Evolutionary conservation across 2,329 filamentous ascomycete species (phyloP).

Genomic region (Aspergillus viridinutans): DNA sequence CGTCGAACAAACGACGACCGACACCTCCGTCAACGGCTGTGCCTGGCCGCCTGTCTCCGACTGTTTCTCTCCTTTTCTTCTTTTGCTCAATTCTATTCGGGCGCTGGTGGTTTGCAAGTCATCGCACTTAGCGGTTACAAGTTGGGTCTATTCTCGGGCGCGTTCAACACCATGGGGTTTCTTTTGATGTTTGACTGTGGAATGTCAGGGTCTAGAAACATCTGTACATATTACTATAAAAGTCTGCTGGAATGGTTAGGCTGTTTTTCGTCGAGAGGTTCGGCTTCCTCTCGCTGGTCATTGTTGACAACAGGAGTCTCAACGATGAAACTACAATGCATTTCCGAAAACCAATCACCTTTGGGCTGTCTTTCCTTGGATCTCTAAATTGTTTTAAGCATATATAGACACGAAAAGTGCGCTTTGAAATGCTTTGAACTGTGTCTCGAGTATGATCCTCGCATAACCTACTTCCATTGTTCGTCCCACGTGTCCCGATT

Average conservation of each 20-base stretch:
- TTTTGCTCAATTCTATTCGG: conserved; percentile 13
- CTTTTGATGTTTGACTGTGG: conserved; percentile 17
- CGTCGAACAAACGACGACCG: neutral
- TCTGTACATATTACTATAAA: conserved; percentile 18
- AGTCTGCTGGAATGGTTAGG: conserved; percentile 10
- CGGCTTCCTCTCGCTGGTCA: conserved; percentile 3
- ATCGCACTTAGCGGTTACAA: conserved; percentile 20
- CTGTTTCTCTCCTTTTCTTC: conserved; percentile 7
- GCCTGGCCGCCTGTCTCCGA: conserved; percentile 6
- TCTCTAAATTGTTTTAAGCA: neutral
- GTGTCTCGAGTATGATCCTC: neutral
- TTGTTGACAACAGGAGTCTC: neutral
- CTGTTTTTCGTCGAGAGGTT: conserved; percentile 4
- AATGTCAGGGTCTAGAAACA: conserved; percentile 9
- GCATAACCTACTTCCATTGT: neutral
- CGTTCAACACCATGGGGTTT: conserved; percentile 10
- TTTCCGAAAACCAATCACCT: neutral
- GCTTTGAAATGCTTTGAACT: neutral
- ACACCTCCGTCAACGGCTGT: conserved; percentile 5
- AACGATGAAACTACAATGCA: neutral
- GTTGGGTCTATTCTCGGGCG: conserved; percentile 11
- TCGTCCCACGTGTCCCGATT: neutral
- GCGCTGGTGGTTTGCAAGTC: conserved; percentile 32
- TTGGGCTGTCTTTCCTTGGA: neutral
- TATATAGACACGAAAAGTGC: neutral